phyloP scores from a whole-genome alignment of 2,329 filamentous ascomycete genomes.

The Aaosphaeria pasadenensis region DNA sequence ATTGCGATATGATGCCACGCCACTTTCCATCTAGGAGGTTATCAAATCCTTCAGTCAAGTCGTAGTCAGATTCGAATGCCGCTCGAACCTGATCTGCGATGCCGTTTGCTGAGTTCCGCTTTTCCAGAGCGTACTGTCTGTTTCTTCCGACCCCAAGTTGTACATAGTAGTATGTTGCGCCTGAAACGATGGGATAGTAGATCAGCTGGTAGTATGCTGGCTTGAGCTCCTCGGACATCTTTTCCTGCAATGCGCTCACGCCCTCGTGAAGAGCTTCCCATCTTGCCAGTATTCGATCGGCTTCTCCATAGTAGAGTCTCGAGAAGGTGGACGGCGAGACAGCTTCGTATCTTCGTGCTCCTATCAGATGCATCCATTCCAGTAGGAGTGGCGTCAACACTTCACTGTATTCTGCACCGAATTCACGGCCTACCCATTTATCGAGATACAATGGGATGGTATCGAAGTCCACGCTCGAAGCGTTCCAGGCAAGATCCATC shows the following conservation, averaged over 20 bases:
- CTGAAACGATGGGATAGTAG: conserved; percentile 49
- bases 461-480: conserved; percentile 4
- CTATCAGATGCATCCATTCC: conserved; percentile 11
- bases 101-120: conserved; percentile 13
- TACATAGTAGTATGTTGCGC: conserved; percentile 49
- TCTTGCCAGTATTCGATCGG: conserved; percentile 5
- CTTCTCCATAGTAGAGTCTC: conserved; percentile 11
- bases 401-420: conserved; percentile 8
- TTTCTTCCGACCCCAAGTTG: conserved; percentile 45
- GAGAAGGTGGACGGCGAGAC: conserved; percentile 12
- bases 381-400: not conserved
- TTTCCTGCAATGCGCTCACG: conserved; percentile 6
- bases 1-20: conserved; percentile 53
- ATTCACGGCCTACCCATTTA: conserved; percentile 7
- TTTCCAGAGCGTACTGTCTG: conserved; percentile 47
- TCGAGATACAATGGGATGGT: conserved; percentile 6
- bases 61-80: conserved; percentile 12
- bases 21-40: conserved; percentile 50
- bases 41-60: conserved; percentile 12
- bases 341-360: conserved; percentile 9
- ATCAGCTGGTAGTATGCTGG: conserved; percentile 59
- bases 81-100: conserved; percentile 7
- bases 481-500: conserved; percentile 20
- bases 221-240: conserved; percentile 42
- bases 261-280: conserved; percentile 7